These are phyloP conservation scores for Mallotus japonicus DNA, from an alignment of 441 rosid genomes.

Conservation along the genomic window DNA sequence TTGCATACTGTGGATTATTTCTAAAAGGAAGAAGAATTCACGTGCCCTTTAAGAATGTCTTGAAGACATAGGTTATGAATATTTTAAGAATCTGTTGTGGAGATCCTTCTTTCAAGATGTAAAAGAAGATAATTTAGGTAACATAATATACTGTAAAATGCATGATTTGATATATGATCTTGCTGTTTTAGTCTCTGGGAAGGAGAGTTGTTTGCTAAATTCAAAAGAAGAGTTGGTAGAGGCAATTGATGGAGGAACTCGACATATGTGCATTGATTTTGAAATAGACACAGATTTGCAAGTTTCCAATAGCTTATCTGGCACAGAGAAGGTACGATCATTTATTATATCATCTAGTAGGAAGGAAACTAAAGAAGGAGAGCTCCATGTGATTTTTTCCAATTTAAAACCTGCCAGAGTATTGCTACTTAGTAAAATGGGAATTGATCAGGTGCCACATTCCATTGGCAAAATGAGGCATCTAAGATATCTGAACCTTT, in stretches of 20 bases:
- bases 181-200: slow-evolving; percentile 20
- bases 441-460: slow-evolving; percentile 14
- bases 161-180: slow-evolving; percentile 37
- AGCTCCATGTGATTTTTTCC: neutral
- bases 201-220: neutral
- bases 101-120: slow-evolving; percentile 31
- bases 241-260: neutral
- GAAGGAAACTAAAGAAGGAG: neutral
- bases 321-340: neutral
- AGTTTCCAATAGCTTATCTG: neutral
- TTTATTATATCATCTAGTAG: neutral
- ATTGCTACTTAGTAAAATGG: neutral
- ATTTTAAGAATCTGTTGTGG: slow-evolving; percentile 14
- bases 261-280: neutral
- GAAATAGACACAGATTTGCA: neutral
- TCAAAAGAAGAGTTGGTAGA: no score
- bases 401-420: slow-evolving; percentile 15
- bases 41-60: neutral
- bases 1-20: slow-evolving; percentile 24
- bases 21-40: slow-evolving; percentile 11
- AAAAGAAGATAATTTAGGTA: neutral
- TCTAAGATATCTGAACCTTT: slow-evolving; percentile 28
- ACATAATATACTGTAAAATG: slow-evolving; percentile 23
- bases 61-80: neutral
- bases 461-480: slow-evolving; percentile 21